Percentiles rank a stretch among this genome's conserved stretches.
These are phyloP conservation scores for Linum trigynum DNA, from an alignment of 345 rosid genomes.

Conservation along the genomic window DNA sequence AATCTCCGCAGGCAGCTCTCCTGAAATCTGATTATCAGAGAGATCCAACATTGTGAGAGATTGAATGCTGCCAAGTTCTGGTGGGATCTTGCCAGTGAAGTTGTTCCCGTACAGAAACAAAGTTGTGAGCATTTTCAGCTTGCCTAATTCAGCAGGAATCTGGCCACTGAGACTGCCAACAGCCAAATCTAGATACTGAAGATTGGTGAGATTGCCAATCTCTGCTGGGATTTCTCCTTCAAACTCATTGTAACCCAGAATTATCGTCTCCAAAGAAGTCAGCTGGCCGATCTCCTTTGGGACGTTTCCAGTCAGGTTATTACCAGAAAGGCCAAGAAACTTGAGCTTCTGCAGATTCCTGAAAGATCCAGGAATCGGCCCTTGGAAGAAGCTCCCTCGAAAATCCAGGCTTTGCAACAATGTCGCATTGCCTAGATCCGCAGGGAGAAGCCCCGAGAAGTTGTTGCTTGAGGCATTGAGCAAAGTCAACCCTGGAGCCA, in stretches of 20 bases:
- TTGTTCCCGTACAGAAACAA: conserved; percentile 52
- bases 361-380: conserved; percentile 43
- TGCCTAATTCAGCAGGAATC: conserved; percentile 51
- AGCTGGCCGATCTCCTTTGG: conserved; percentile 52
- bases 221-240: conserved; percentile 58
- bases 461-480: conserved; percentile 83
- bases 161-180: conserved; percentile 55
- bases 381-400: conserved; percentile 69
- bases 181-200: conserved; percentile 64
- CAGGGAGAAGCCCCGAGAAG: conserved; percentile 69
- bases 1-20: conserved; percentile 49
- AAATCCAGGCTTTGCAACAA: conserved; percentile 57
- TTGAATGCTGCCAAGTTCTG: conserved; percentile 46
- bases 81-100: conserved; percentile 52
- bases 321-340: conserved; percentile 74
- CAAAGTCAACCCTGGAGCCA: conserved; percentile 44
- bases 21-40: conserved; percentile 62
- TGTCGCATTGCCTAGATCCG: conserved; percentile 72
- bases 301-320: conserved; percentile 52
- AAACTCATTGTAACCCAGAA: conserved; percentile 63
- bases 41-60: conserved; percentile 57
- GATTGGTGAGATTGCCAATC: conserved; percentile 54
- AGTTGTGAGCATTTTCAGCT: conserved; percentile 49
- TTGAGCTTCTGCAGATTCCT: conserved; percentile 47
- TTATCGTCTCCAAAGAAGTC: conserved; percentile 49